Conservation (phyloP, 2,329 filamentous ascomycete species). For the Sphaerulina vaccinii region DNA sequence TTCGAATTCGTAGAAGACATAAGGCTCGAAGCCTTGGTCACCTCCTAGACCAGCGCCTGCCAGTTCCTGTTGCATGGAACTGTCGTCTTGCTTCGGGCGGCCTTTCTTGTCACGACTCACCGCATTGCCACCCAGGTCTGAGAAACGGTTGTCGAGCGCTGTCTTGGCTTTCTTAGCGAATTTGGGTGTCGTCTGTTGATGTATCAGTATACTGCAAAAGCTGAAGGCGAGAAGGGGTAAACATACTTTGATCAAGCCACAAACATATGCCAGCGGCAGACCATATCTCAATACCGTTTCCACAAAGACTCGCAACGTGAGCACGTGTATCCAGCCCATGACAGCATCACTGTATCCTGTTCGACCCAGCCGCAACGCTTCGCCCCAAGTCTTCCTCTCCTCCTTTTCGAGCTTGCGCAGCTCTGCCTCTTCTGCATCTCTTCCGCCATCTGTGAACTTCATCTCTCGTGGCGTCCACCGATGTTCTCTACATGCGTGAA, state of each 20-base stretch:
- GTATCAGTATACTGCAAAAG: background rate
- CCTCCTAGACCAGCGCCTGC: constrained; percentile 70
- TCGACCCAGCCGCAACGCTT: constrained; percentile 79
- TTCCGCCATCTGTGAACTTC: constrained; percentile 85
- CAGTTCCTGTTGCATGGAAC: constrained; percentile 75
- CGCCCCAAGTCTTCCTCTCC: constrained; percentile 88
- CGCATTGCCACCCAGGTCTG: constrained; percentile 90
- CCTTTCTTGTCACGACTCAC: constrained; percentile 93
- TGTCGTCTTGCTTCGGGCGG: constrained; percentile 85
- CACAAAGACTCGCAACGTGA: constrained; percentile 90
- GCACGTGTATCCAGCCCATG: constrained; percentile 92
- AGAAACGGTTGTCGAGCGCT: constrained; percentile 75
- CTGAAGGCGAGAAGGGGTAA: background rate
- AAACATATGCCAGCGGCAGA: constrained; percentile 84
- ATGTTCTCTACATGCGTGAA: constrained; percentile 86
- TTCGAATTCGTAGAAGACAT: constrained; percentile 95
- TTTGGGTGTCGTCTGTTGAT: constrained; percentile 73
- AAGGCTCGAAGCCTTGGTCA: constrained; percentile 84
- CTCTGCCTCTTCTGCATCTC: constrained; percentile 85
- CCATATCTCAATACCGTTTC: constrained; percentile 98
- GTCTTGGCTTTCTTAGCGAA: constrained; percentile 67
- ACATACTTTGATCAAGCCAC: constrained; percentile 75
- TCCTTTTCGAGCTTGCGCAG: constrained; percentile 77
- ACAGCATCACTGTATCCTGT: constrained; percentile 96
- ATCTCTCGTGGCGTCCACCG: constrained; percentile 95